Percentiles rank a stretch among this genome's conserved stretches.
phyloP scores from a whole-genome alignment of 2,329 filamentous ascomycete genomes.

The Colletotrichum lini region DNA sequence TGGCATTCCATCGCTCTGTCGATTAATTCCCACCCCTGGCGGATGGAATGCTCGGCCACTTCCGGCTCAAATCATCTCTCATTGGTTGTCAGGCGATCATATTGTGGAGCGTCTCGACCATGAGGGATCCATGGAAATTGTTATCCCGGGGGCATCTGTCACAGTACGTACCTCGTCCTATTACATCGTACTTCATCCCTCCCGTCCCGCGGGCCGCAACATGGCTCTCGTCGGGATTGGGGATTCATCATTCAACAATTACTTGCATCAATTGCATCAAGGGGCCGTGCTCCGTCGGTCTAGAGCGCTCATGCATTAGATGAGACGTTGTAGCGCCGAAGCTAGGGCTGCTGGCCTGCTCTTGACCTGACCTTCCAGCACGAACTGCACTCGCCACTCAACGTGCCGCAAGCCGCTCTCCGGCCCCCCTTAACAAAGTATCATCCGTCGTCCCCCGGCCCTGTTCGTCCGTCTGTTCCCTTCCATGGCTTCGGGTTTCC shows the following conservation, averaged over 20 bases:
- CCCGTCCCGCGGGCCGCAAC: background rate
- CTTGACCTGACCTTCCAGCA: too few species aligned
- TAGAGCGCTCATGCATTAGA: constrained; percentile 22
- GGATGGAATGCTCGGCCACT: constrained; percentile 32
- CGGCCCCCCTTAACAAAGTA: background rate
- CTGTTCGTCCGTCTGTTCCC: background rate
- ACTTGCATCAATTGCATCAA: constrained; percentile 28
- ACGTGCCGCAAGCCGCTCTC: constrained; percentile 18
- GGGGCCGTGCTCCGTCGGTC: constrained; percentile 27
- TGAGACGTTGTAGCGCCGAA: constrained; percentile 24
- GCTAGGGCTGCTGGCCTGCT: constrained; percentile 20
- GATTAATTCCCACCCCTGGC: constrained; percentile 25
- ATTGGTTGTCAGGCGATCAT: constrained; percentile 1
- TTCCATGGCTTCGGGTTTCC: constrained; percentile 1
- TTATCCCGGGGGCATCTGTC: background rate
- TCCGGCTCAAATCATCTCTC: background rate
- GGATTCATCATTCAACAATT: constrained; percentile 20
- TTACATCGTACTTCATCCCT: background rate
- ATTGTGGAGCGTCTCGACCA: background rate
- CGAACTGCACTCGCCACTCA: background rate
- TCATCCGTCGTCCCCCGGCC: constrained; percentile 9
- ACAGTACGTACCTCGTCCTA: background rate
- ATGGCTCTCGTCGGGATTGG: background rate
- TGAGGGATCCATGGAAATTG: constrained; percentile 8
- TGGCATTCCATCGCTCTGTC: constrained; percentile 25